phyloP scores from a whole-genome alignment of 805 yeast genomes.

The Candida hungchunana region DNA sequence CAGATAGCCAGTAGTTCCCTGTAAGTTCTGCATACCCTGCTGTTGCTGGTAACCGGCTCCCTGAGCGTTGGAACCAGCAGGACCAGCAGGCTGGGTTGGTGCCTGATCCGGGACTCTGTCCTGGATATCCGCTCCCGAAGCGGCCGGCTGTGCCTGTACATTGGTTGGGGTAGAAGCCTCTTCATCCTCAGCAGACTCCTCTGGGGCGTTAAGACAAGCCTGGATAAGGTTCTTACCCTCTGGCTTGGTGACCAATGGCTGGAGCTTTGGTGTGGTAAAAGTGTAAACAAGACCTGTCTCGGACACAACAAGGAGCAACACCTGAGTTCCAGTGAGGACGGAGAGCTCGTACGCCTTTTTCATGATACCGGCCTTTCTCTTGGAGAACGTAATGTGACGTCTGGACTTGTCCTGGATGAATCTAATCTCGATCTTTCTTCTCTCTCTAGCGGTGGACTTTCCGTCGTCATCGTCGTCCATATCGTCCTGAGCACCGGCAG shows the following conservation, averaged over 20 bases:
- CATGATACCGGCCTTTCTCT: conserved; percentile 98
- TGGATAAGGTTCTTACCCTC: conserved; percentile 97
- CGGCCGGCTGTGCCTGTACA: too few relatives aligned
- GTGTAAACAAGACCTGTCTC: conserved; percentile 99
- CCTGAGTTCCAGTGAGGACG: conserved; percentile 97
- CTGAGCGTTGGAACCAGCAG: conserved; percentile 7
- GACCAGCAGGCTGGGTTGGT: too few relatives aligned
- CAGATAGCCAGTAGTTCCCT: conserved; percentile 42
- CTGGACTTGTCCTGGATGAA: conserved; percentile 97
- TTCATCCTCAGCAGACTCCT: conserved; percentile 51
- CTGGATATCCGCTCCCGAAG: too few relatives aligned
- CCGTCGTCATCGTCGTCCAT: conserved; percentile 48
- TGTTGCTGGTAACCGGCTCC: conserved; percentile 38
- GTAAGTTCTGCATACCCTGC: conserved; percentile 35
- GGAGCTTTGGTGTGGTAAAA: conserved; percentile 97
- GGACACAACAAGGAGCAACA: conserved; percentile 85
- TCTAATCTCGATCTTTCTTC: conserved; percentile 93
- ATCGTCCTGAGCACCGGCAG: conserved; percentile 21
- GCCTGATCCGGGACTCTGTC: too few relatives aligned
- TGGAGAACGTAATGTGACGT: conserved; percentile 96
- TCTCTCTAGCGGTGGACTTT: conserved; percentile 43
- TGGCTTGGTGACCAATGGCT: conserved; percentile 94
- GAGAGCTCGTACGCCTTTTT: conserved; percentile 98
- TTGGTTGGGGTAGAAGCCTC: conserved; percentile 34
- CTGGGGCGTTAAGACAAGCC: conserved; percentile 96